Base-by-base conservation (phyloP, 1,284 basidiomycete species). In the Sporisorium iseilematis-ciliati region DNA sequence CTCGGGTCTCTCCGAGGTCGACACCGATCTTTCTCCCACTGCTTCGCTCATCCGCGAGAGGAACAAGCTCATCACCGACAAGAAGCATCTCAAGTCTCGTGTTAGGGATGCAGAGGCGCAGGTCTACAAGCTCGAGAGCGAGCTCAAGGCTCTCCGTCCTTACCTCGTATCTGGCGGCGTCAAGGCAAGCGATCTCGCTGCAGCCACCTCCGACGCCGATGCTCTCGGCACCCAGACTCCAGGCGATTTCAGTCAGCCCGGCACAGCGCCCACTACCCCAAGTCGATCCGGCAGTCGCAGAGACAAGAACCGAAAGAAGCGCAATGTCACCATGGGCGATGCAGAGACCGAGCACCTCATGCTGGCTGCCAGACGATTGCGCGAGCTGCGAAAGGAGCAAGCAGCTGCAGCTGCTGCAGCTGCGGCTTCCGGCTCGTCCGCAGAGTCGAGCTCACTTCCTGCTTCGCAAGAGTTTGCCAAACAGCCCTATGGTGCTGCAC, bases 341-440 rank as follows among this genome's bases (percentile, higher is more conserved):
- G 86, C 86, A 48, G 85, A 86, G 63, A 79, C 86, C 11, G 86
- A 87, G 61, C 85, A 86, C 43, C 79, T 87, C 16, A 77, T 87
- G 41, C 80, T 85, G 10, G 86, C 86, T 3, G 85, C 85, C n/a
- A 67, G 83, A 31, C 75, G 82, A 33, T 54, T 82, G 51, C 79
- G 81, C 42, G 78, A 81, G 48, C 41, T 80, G 53, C 76, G 78
- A 18, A 77, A 75, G 35, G 66, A 76, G 46, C 58, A 69, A 26
- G 73, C 57, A 3, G n/a, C n/a, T n/a, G 65, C 62, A 2, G 68
- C 62, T 3, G 45, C 59, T 23, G 59, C 61, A 1, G 57, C 63
- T 6, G 58, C 61, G 7, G 42, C 56, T 12, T 58, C 70, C 6
- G 48, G 54, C 25, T 51, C 57, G 23, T 53, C 60, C 7, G 59